Percentiles rank a stretch among this genome's conserved stretches.
These are phyloP conservation scores for Coleophoma crateriformis DNA, from an alignment of 2,329 filamentous ascomycete genomes.

Conservation along the genomic window DNA sequence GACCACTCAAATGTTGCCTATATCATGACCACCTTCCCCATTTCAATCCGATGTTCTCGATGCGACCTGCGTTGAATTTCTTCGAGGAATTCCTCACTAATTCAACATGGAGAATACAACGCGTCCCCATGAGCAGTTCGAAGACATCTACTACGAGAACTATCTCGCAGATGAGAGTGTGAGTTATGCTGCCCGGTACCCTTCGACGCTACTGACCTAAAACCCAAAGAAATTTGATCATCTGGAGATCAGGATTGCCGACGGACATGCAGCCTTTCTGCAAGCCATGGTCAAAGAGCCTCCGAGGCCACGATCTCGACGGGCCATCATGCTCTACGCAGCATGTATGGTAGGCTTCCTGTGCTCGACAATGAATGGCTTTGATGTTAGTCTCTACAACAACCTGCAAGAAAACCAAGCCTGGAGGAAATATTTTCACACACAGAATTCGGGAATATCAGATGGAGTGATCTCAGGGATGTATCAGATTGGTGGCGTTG, in stretches of 20 bases:
- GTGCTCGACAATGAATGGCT: constrained; percentile 44
- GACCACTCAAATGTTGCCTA: neutral
- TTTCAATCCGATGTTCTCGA: neutral
- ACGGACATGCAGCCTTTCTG: constrained; percentile 42
- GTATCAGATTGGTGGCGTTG: constrained; percentile 43
- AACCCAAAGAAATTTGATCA: neutral
- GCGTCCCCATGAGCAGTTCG: neutral
- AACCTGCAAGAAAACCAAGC: constrained; percentile 35
- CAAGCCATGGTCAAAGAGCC: constrained; percentile 48
- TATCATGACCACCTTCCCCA: neutral
- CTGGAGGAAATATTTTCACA: constrained; percentile 32
- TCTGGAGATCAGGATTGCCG: neutral
- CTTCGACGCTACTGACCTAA: neutral
- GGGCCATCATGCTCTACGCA: constrained; percentile 34
- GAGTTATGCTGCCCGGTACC: neutral
- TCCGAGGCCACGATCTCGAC: constrained; percentile 30
- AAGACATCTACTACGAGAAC: neutral
- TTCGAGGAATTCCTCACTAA: neutral
- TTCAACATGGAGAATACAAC: neutral
- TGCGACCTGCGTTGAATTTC: neutral
- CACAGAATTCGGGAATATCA: constrained; percentile 35
- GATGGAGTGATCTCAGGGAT: constrained; percentile 44
- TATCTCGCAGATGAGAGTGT: neutral
- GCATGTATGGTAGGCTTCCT: constrained; percentile 39
- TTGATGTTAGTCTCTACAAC: constrained; percentile 43